Conservation (phyloP, 1,284 basidiomycete genomes). For the Puccinia polysora region DNA sequence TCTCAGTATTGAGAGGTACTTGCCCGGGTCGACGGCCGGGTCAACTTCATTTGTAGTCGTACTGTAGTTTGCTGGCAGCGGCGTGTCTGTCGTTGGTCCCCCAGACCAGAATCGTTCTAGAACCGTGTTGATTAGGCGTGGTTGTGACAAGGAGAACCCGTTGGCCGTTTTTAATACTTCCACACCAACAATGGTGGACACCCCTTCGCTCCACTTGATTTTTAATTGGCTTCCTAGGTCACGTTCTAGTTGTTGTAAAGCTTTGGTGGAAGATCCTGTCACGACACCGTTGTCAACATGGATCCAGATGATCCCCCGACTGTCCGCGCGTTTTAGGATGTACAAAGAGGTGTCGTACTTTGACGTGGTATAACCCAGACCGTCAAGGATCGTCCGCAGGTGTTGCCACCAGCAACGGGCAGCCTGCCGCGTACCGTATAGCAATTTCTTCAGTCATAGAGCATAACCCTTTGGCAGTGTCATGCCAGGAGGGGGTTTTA, state of each 20-base stretch:
- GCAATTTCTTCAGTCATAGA: background rate
- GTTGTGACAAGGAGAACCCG: background rate
- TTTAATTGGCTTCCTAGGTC: background rate
- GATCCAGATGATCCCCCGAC: background rate
- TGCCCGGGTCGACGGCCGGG: background rate
- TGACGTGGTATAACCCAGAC: background rate
- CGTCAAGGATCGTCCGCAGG: background rate
- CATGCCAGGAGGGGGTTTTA: constrained; percentile 1
- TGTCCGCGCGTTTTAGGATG: background rate
- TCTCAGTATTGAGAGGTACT: constrained; percentile 12
- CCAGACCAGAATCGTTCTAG: background rate
- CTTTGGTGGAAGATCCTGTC: background rate
- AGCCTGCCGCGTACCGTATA: constrained; percentile 15
- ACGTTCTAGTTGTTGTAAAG: background rate
- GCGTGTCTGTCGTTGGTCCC: background rate
- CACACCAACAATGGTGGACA: background rate
- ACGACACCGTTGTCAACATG: constrained; percentile 34
- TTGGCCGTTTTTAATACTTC: background rate
- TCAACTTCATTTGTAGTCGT: background rate
- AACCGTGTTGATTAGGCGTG: background rate
- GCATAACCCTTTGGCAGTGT: background rate
- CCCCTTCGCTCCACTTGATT: background rate
- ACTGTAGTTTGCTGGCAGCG: background rate
- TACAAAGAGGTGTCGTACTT: constrained; percentile 3
- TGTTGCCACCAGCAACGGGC: constrained; percentile 20